Evolutionary conservation across 345 rosid genomes (phyloP).

Genomic region (Dovyalis caffra): DNA sequence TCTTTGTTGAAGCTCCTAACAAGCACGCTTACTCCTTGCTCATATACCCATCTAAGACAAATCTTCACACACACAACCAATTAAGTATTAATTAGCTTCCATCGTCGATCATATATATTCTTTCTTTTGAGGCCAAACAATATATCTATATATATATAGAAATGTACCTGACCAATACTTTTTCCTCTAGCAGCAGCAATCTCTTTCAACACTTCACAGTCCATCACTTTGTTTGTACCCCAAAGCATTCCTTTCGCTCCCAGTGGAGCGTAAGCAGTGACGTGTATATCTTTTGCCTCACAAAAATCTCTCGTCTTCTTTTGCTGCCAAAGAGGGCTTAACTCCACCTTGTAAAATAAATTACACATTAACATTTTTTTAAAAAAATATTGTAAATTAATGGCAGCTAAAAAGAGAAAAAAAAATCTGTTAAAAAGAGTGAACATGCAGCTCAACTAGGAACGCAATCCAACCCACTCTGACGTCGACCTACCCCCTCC

Average conservation of each 20-base stretch:
- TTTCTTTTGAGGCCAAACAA: too few species aligned
- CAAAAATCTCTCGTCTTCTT: constrained; percentile 33
- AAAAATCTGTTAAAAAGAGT: too few species aligned
- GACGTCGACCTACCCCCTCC: too few species aligned
- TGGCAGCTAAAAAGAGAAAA: not conserved
- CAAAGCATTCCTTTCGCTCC: constrained; percentile 37
- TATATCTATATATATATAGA: not conserved
- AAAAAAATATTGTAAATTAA: too few species aligned
- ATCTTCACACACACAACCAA: not conserved
- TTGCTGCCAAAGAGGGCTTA: constrained; percentile 39
- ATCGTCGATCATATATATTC: too few species aligned
- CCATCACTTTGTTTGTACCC: constrained; percentile 32
- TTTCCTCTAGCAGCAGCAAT: constrained; percentile 35
- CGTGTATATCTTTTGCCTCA: constrained; percentile 23
- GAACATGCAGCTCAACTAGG: too few species aligned
- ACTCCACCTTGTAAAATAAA: constrained; percentile 32
- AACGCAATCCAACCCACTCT: too few species aligned
- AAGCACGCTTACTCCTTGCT: not conserved
- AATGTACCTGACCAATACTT: constrained; percentile 35
- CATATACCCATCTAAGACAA: not conserved
- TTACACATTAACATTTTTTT: not conserved
- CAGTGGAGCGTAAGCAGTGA: constrained; percentile 36
- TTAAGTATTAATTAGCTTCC: too few species aligned
- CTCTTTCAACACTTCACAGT: constrained; percentile 24
- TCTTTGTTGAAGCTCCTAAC: constrained; percentile 1